Conservation (phyloP, 2,329 filamentous ascomycete species). For the Sarocladium kiliense region DNA sequence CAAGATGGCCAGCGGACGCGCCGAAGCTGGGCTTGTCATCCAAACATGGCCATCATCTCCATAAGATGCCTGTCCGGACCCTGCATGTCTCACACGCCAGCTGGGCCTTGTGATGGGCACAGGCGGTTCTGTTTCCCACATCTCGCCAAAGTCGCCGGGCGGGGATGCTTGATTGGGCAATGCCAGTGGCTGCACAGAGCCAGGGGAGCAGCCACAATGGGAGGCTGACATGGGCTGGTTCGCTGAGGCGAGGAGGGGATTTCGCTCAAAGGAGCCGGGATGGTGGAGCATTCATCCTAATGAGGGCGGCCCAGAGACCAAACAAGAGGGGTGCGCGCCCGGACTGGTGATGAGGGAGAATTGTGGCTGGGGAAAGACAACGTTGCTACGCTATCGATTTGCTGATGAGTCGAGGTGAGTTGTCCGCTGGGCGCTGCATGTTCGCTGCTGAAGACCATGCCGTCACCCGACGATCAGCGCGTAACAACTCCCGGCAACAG, state of each 20-base stretch:
- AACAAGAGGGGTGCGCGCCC: neutral
- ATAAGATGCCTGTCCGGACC: constrained; percentile 6
- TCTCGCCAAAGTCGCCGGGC: neutral
- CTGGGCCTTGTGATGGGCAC: neutral
- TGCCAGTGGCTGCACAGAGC: neutral
- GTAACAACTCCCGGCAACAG: neutral
- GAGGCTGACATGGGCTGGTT: neutral
- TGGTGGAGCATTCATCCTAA: neutral
- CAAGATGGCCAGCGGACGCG: neutral
- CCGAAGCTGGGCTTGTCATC: neutral
- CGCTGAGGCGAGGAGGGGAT: neutral
- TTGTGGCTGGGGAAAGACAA: constrained; percentile 6
- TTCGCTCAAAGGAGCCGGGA: neutral
- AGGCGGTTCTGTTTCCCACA: neutral
- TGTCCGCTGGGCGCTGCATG: neutral
- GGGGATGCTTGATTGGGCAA: constrained; percentile 3
- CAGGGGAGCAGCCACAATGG: constrained; percentile 4
- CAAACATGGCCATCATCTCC: constrained; percentile 7
- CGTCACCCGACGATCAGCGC: neutral
- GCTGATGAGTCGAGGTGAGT: neutral
- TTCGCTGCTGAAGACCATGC: neutral
- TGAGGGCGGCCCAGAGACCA: neutral
- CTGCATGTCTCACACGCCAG: constrained; percentile 7
- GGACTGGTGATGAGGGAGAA: neutral
- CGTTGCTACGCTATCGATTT: too few relatives aligned